Percentiles rank a stretch among this genome's conserved stretches.
These are phyloP conservation scores for Chrysoporthe austroafricana DNA, from an alignment of 2,329 filamentous ascomycete genomes.

Conservation along the genomic window DNA sequence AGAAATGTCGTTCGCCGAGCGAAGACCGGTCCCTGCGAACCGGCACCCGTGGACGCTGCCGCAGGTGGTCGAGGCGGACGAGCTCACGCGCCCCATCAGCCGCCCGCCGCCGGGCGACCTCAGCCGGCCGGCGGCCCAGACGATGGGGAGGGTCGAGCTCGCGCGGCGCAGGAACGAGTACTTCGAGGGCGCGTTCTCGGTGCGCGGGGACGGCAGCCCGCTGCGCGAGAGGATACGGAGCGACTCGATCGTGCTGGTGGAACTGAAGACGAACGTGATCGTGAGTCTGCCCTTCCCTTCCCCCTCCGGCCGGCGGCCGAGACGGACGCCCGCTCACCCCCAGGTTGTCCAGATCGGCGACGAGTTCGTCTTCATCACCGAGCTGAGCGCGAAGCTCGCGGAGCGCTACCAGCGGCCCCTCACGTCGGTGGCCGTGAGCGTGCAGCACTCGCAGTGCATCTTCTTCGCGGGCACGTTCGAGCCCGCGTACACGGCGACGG, in stretches of 20 bases:
- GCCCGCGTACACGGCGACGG: conserved; percentile 77
- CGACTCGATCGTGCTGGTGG: conserved; percentile 64
- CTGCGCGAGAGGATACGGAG: conserved; percentile 52
- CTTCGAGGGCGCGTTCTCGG: conserved; percentile 50
- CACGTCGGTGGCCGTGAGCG: conserved; percentile 72
- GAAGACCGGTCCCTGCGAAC: conserved; percentile 34
- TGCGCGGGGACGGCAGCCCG: conserved; percentile 37
- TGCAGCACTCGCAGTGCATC: conserved; percentile 77
- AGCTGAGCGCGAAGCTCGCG: conserved; percentile 73
- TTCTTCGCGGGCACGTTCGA: conserved; percentile 76
- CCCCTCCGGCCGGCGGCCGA: neutral
- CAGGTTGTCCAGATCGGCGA: conserved; percentile 67
- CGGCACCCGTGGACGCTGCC: conserved; percentile 34
- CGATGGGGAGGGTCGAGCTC: conserved; percentile 39
- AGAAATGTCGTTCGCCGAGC: conserved; percentile 38
- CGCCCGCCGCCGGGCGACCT: conserved; percentile 46
- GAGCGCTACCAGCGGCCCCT: conserved; percentile 76
- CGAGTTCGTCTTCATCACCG: conserved; percentile 73
- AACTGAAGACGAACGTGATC: conserved; percentile 67
- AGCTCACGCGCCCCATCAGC: conserved; percentile 44
- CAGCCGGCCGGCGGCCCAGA: conserved; percentile 35
- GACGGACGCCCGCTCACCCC: conserved; percentile 6
- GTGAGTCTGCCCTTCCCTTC: conserved; percentile 46
- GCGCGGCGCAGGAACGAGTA: conserved; percentile 46
- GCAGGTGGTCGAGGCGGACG: conserved; percentile 42